Base-by-base conservation (phyloP, 2,329 filamentous ascomycete genomes). In the Microdochium trichocladiopsis region DNA sequence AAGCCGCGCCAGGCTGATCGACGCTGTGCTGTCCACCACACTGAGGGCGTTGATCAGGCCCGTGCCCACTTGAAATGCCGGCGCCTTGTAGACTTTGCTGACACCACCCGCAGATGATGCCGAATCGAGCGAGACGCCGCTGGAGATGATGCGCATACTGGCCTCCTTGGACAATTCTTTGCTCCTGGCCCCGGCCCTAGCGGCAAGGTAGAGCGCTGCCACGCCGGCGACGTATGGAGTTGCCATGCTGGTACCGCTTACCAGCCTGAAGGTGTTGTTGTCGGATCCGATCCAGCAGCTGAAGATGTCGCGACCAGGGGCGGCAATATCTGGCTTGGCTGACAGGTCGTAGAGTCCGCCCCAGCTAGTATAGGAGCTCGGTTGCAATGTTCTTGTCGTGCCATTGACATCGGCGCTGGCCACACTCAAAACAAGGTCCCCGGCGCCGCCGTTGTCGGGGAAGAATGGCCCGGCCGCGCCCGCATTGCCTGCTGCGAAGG, bases 401-500 rank as follows among this genome's bases (percentile, higher is more conserved):
- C 57, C 54, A 25, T 63, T 47, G 11, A 62, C 64, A 14, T 62
- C 60, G 28, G 75, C 62, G 0, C 75, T 75, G 18, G 72, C 75
- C 23, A 77, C 68, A 3, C 71, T 66, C 8, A 74, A 66, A 3
- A 74, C 72, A 18, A 69, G 65, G 28, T 63, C 65, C 2, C 71
- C 73, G 5, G 70, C 67, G 2, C 72, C 66, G 3, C 72, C 74
- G 4, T 64, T 67, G 45, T 64, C 66, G 4, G 67, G 65, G 28
- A 71, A 76, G 61, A 80, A 79, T 0, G 77, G 69, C 0, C 78
- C 78, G 10, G 64, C 62, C 12, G 64, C 64, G 23, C 78, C 78
- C 16, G 73, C 70, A 51, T 82, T 82, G 14, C 78, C 78, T 4
- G 74, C 76, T 1, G 77, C 72, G 22, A 79, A 72, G 9, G 73